phyloP scores from a whole-genome alignment of 768 basidiomycete species.

The Asterophora lycoperdoides region DNA sequence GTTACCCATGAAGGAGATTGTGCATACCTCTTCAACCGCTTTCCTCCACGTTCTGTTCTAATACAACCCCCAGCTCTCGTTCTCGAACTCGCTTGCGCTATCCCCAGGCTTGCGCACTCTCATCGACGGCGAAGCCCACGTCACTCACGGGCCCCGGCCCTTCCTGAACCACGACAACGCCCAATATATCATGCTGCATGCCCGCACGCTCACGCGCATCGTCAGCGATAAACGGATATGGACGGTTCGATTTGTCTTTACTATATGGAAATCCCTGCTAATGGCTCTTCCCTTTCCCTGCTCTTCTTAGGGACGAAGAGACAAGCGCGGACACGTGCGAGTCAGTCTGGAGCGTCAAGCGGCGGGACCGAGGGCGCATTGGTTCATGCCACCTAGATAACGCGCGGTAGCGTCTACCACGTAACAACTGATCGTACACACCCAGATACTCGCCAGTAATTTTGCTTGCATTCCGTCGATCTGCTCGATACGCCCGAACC shows the following conservation, averaged over 20 bases:
- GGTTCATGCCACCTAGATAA: constrained; percentile 33
- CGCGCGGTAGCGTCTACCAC: neutral
- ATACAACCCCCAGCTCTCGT: constrained; percentile 21
- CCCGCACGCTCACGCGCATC: constrained; percentile 40
- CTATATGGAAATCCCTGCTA: neutral
- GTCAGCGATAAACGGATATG: constrained; percentile 49
- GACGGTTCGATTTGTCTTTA: constrained; percentile 40
- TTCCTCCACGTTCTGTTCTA: neutral
- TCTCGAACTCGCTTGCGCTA: constrained; percentile 31
- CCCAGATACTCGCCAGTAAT: no score
- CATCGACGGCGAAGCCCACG: constrained; percentile 41
- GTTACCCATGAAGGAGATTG: constrained; percentile 49
- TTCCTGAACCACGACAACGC: constrained; percentile 36
- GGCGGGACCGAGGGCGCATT: constrained; percentile 26
- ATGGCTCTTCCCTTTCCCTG: neutral
- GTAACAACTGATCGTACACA: no score
- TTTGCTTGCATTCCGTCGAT: no score
- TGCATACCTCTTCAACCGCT: constrained; percentile 20
- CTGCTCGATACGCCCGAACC: no score
- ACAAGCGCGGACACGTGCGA: constrained; percentile 12
- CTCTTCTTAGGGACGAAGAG: constrained; percentile 23
- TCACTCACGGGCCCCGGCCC: constrained; percentile 35
- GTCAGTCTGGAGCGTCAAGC: constrained; percentile 31
- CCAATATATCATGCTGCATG: constrained; percentile 35
- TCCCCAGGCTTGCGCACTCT: constrained; percentile 40